Evolutionary conservation across 257 asterid genomes (phyloP), one percentile per base, ranked within the genome.

Genomic region (Paraleonurus japonicus): DNA sequence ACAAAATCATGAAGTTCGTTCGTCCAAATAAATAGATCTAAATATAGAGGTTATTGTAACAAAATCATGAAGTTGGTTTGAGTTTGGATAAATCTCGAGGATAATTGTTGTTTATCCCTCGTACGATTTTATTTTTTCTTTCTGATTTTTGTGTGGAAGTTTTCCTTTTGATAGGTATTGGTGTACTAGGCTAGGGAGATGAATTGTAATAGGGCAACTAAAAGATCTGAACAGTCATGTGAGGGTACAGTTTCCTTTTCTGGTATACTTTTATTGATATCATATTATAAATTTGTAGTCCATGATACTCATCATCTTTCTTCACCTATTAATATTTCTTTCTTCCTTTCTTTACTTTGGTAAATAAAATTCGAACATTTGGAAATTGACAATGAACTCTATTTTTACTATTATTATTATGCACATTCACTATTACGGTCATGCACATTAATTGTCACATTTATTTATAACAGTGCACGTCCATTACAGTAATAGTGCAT

Each of bases 181-280:
- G 48, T 22, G 43, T 26, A 23, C 1, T 5, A 4, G 2, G 28
- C 17, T 33, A 11, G 53, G 16, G 33, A 35, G 41, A 55, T 69
- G 39, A 35, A 15, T 33, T 20, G 10, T 9, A 11, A 19, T 22
- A 32, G 19, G 32, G 53, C 54, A 32, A 32, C 41, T 48, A 65
- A 47, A 58, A 47, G 13, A 39, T 69, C 45, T 39, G 62, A 58
- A 55, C 6, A 65, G 69, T 30, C 81, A 77, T 77, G 81, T 77
- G 77, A 65, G 50, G 16, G 3, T 48, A 32, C 73, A 75, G 66
- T 67, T 61, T 53, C 79, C 68, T n/a, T 8, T 64, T 76, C 41
- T 17, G 22, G 78, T 59, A 57, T 67, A 7, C 30, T 13, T 27
- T 54, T 50, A 47, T 30, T 23, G 39, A 43, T 39, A 54, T 26